These are phyloP conservation scores for Gracilaria vermiculophylla DNA, from an alignment of 23 red algal species.

Conservation along the genomic window DNA sequence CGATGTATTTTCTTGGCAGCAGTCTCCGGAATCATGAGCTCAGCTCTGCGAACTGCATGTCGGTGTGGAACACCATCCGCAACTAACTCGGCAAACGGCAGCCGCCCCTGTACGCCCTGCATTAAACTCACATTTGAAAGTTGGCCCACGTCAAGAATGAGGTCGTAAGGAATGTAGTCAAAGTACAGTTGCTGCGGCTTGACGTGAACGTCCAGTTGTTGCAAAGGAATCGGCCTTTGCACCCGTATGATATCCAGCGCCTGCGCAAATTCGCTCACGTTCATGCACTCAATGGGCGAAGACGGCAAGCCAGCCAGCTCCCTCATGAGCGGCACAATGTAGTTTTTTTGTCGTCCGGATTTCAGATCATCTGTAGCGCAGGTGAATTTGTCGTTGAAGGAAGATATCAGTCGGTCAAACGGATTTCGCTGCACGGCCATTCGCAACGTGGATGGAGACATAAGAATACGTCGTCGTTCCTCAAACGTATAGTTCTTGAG, in stretches of 20 bases:
- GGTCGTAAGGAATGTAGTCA: conserved; percentile 40
- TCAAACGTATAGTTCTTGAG: background rate
- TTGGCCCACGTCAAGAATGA: conserved; percentile 21
- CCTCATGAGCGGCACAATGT: conserved; percentile 11
- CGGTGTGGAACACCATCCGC: background rate
- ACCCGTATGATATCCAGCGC: conserved; percentile 13
- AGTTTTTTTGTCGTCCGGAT: background rate
- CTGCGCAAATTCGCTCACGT: conserved; percentile 37
- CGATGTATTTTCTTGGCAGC: conserved; percentile 11
- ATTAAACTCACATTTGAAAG: background rate
- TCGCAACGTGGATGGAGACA: background rate
- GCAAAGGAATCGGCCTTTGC: background rate
- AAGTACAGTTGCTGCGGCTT: conserved; percentile 48
- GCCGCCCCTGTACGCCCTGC: background rate
- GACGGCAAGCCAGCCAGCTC: background rate
- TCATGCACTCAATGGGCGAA: conserved; percentile 21
- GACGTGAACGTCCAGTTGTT: conserved; percentile 37
- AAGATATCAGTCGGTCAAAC: conserved; percentile 36
- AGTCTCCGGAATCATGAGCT: conserved; percentile 29
- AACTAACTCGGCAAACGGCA: background rate
- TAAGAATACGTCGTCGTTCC: conserved; percentile 18
- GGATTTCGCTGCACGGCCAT: conserved; percentile 42
- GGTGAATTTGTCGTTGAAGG: conserved; percentile 38
- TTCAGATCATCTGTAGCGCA: background rate
- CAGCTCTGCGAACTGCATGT: background rate